Evolutionary conservation across 768 basidiomycete species (phyloP).

Genomic region (Hebeloma cylindrosporum): DNA sequence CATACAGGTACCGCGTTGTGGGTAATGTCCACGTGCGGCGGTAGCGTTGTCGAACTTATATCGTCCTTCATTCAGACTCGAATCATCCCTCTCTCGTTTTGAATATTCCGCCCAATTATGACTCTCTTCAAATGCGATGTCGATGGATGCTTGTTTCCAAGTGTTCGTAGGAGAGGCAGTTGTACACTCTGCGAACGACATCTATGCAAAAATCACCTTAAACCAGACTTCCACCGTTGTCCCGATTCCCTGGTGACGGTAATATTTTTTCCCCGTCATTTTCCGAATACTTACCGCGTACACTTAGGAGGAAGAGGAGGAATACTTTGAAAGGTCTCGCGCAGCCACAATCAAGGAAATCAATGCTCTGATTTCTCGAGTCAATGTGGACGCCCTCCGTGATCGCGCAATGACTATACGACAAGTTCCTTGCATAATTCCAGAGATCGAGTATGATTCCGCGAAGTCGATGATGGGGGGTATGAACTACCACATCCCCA

Average conservation of each 20-base stretch:
- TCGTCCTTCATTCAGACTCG: too few species aligned
- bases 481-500: constrained; percentile 4
- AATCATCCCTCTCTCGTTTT: too few species aligned
- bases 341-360: not conserved
- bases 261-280: not conserved
- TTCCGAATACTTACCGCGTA: not conserved
- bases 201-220: not conserved
- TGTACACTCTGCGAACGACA: not conserved
- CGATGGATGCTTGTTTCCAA: not conserved
- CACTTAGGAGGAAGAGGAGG: not conserved
- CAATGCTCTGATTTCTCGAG: not conserved
- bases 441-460: not conserved
- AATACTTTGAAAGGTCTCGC: not conserved
- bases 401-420: not conserved
- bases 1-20: too few species aligned
- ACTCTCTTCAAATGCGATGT: constrained; percentile 1
- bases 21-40: too few species aligned
- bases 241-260: not conserved
- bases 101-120: too few species aligned
- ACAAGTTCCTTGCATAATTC: not conserved
- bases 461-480: not conserved
- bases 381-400: not conserved
- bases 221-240: not conserved
- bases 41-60: too few species aligned
- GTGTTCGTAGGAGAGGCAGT: not conserved